Base-by-base conservation (phyloP, 2,329 filamentous ascomycete species). In the Cercospora sesami region DNA sequence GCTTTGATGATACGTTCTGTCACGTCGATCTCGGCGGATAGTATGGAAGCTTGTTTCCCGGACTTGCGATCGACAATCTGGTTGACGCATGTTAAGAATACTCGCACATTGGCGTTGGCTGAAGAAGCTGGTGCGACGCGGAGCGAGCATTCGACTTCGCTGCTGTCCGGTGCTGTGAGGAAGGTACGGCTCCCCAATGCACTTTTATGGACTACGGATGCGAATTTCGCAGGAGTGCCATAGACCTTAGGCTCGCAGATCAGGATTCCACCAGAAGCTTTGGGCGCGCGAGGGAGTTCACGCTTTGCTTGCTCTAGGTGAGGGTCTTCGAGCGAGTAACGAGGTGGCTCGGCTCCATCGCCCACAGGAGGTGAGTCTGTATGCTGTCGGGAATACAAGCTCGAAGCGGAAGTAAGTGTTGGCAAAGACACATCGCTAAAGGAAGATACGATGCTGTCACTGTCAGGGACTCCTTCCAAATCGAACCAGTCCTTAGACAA, bases 21-120 rank as follows among this genome's bases (percentile, higher is more conserved):
- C 3, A 77, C 74, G 58, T 78, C 75, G 36, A 72, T 63, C 39
- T 77, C 75, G 5, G 73, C 72, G 36, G 71, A 71, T 18, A 78
- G 71, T 5, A 75, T 68, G 60, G 73, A 73, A 2, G 61, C 65
- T 57, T 69, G 68, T 16, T 71, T 68, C 53, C 74, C 72, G 14
- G 72, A 73, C 45, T 73, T 73, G 42, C 73, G 73, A 16, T 75
- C 70, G 1, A 76, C 69, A n/a, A 74, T 70, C 23, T 72, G 71
- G 64, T 73, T 73, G n/a, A 73, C 68, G 60, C 73, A 72, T 67
- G 76, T 75, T 23, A 77, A 60, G 28, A 75, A 70, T 26, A 77
- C 70, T 42, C 65, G 65, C 45, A 57, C 48, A 51, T 26, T 66
- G 12, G 58, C 42, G 62, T 62, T 70, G 30, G 28, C 26, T 28